Percentiles rank a stretch among this genome's conserved stretches.
Evolutionary conservation across 1,284 basidiomycete genomes (phyloP).

Genomic region (Earliella scabrosa): DNA sequence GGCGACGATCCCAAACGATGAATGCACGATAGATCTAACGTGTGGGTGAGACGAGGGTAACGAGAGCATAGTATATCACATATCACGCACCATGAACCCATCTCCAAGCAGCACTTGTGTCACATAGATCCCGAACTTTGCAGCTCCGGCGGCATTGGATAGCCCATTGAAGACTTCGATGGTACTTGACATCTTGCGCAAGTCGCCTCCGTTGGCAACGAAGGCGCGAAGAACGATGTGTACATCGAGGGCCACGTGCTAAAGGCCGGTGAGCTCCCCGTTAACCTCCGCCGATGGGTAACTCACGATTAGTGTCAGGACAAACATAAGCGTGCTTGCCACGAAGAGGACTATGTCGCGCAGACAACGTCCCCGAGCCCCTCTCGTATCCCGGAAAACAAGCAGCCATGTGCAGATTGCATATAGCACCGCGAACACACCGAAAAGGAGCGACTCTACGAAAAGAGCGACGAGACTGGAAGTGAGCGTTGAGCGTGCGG

Average conservation of each 20-base stretch:
- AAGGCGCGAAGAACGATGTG: background rate
- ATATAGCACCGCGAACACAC: conserved; percentile 1
- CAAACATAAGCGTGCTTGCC: conserved; percentile 6
- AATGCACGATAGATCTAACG: conserved; percentile 22
- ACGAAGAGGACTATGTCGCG: background rate
- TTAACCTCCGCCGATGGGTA: background rate
- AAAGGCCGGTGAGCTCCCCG: background rate
- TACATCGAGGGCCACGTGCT: conserved; percentile 7
- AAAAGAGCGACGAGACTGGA: conserved; percentile 1
- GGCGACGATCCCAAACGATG: conserved; percentile 19
- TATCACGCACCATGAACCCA: conserved; percentile 9
- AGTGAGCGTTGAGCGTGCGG: background rate
- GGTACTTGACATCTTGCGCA: background rate
- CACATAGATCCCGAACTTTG: conserved; percentile 7
- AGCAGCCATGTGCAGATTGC: background rate
- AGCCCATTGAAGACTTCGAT: background rate
- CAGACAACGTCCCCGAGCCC: background rate
- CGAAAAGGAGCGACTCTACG: conserved; percentile 4
- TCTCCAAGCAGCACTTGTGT: conserved; percentile 12
- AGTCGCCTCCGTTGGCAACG: background rate
- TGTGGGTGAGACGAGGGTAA: too few relatives aligned
- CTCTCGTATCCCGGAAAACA: background rate
- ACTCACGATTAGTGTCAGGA: conserved; percentile 2
- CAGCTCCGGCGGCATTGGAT: background rate
- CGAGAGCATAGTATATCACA: too few relatives aligned